phyloP scores from a whole-genome alignment of 306 rosid species.

The Sesbania bispinosa region DNA sequence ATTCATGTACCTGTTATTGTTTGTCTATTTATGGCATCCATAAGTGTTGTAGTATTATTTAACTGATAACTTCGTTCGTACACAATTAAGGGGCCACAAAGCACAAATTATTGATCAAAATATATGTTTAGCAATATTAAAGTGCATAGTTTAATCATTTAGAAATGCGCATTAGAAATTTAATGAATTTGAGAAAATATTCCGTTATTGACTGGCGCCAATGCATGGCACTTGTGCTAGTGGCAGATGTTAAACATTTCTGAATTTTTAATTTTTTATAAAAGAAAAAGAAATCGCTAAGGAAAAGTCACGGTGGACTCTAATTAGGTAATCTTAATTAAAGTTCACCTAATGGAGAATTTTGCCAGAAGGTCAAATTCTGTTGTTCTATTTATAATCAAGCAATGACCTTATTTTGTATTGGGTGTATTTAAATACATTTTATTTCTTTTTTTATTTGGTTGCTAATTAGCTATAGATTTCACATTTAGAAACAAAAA shows the following conservation, averaged over 20 bases:
- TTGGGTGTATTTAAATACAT: neutral
- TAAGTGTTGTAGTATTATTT: constrained; percentile 12
- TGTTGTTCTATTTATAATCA: neutral
- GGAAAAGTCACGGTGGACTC: neutral
- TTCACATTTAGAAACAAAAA: too few relatives aligned
- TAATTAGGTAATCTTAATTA: neutral
- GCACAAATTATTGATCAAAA: neutral
- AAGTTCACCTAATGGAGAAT: neutral
- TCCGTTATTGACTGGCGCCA: neutral
- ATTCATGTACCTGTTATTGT: constrained; percentile 13
- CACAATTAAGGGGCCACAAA: constrained; percentile 21
- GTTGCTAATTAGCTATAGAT: neutral
- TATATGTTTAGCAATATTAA: neutral
- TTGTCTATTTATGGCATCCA: constrained; percentile 21
- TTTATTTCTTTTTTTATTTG: neutral
- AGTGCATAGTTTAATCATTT: neutral
- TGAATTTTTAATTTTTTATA: neutral
- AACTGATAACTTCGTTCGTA: constrained; percentile 17
- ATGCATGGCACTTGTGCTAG: neutral
- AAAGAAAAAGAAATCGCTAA: neutral
- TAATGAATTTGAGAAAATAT: neutral
- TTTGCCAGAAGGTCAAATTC: neutral
- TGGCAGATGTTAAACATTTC: neutral
- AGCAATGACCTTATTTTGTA: neutral
- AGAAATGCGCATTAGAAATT: neutral